Evolutionary conservation across 768 basidiomycete genomes (phyloP).

Genomic region (Xanthoconium stramineum): DNA sequence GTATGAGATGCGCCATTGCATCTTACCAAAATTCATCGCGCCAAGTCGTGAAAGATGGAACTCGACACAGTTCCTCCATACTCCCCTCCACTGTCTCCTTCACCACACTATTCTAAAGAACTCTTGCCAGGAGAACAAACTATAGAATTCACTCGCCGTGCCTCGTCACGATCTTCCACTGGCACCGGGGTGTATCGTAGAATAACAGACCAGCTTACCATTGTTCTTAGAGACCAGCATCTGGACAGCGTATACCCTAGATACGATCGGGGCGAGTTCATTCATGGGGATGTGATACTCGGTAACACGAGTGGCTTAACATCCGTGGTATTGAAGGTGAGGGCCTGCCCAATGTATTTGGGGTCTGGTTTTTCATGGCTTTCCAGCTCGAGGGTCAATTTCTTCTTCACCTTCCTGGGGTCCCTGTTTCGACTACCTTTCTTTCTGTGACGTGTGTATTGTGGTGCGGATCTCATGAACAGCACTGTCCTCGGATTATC

Average conservation of each 20-base stretch:
- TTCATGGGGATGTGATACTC: constrained; percentile 25
- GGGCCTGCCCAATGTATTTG: neutral
- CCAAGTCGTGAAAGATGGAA: constrained; percentile 3
- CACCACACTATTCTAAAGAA: constrained; percentile 53
- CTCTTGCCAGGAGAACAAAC: constrained; percentile 48
- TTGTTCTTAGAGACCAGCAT: constrained; percentile 23
- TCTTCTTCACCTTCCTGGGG: constrained; percentile 12
- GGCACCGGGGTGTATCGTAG: constrained; percentile 24
- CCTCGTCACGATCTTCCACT: neutral
- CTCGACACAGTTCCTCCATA: constrained; percentile 43
- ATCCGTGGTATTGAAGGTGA: constrained; percentile 26
- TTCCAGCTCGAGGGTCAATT: constrained; percentile 26
- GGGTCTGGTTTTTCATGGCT: neutral
- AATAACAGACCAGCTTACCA: constrained; percentile 27
- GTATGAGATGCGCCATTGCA: neutral
- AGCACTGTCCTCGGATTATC: constrained; percentile 33
- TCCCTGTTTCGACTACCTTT: constrained; percentile 13
- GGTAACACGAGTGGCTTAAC: constrained; percentile 4
- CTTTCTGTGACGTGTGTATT: constrained; percentile 16
- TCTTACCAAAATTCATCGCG: neutral
- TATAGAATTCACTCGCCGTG: constrained; percentile 42
- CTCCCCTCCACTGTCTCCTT: constrained; percentile 47
- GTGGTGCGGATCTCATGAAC: constrained; percentile 15
- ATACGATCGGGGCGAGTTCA: constrained; percentile 20
- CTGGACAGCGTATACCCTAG: constrained; percentile 21